Base-by-base conservation (phyloP, 371 early-diverging fungal species). In the Chytridium lagenaria region DNA sequence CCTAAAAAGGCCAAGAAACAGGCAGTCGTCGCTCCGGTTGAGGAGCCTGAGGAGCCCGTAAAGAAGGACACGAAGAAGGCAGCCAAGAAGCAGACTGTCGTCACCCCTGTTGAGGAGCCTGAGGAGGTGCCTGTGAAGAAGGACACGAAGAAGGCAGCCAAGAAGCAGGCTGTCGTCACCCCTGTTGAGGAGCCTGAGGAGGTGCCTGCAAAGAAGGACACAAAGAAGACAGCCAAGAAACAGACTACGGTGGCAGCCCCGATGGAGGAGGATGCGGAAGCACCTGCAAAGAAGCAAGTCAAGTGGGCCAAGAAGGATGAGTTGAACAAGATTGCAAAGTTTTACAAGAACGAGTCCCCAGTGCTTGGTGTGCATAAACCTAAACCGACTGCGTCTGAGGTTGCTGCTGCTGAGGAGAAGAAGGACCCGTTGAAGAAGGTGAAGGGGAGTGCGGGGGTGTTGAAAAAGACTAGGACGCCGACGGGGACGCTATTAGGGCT, bases 141-240 rank as follows among this genome's bases (percentile, higher is more conserved):
- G 70, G 76, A 90, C 71, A 83, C 87, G 79, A 89, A 89, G 82
- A 79, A 80, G 33, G 87, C 85, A 50, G 87, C n/a, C n/a, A 88
- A 83, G 89, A 83, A 63, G 67, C 70, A 2, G 61, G 23, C 28
- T 40, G n/a, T 67, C 22, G 23, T 40, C 28, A 12, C 3, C 5
- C 37, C 67, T 44, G 16, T 66, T 49, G 12, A 34, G 44, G 7
- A 44, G 44, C 12, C 44, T 19, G 44, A 44, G 16, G 55, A 10
- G 10, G 10, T 23, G 55, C 55, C 16, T 26, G 63, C 63, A 15
- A 63, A 36, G 63, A 30, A 63, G 36, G 31, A 26, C 63, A 16
- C 36, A 3, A 36, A 22, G 57, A 57, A 57, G 57, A 57, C 22
- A 7, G 57, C 57, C 5, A 57, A 30, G 26, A 57, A 57, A 26